Conservation (phyloP, 73 alveolate genomes). For the Blepharisma japonicum region DNA sequence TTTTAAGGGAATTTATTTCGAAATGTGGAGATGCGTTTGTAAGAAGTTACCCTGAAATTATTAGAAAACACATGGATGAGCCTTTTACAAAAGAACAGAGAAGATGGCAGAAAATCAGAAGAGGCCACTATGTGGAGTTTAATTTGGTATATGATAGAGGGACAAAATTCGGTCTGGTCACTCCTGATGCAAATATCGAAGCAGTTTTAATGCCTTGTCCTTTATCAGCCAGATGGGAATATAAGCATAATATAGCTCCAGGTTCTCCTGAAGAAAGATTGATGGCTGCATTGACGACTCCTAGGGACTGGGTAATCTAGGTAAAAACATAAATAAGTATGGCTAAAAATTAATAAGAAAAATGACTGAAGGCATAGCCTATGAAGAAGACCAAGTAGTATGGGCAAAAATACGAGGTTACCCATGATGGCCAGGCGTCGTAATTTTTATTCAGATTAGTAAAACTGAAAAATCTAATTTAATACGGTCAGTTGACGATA, state of each 20-base stretch:
- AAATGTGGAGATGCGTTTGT: conserved; percentile 31
- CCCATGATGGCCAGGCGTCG: conserved; percentile 15
- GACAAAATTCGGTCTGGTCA: conserved; percentile 77
- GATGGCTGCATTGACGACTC: conserved; percentile 60
- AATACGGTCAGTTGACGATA: neutral
- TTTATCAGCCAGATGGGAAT: conserved; percentile 68
- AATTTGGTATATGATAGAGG: conserved; percentile 87
- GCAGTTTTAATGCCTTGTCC: conserved; percentile 81
- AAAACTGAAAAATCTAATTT: neutral
- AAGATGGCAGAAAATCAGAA: conserved; percentile 73
- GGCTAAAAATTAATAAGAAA: no score
- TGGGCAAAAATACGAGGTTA: conserved; percentile 14
- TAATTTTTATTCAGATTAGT: neutral
- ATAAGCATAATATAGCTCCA: conserved; percentile 51
- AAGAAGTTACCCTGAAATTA: conserved; percentile 44
- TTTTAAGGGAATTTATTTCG: conserved; percentile 38
- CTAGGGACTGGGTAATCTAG: conserved; percentile 66
- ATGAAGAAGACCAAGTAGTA: neutral
- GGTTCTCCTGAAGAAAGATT: conserved; percentile 65
- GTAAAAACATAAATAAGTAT: neutral
- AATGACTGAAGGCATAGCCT: no score
- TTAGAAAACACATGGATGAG: conserved; percentile 43
- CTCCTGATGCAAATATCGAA: conserved; percentile 79
- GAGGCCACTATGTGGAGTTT: conserved; percentile 87
- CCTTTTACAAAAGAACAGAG: conserved; percentile 51